Evolutionary conservation across 2,329 filamentous ascomycete species (phyloP), one percentile per base, ranked within the genome.

Genomic region (Mycosphaerelloides madeirae): DNA sequence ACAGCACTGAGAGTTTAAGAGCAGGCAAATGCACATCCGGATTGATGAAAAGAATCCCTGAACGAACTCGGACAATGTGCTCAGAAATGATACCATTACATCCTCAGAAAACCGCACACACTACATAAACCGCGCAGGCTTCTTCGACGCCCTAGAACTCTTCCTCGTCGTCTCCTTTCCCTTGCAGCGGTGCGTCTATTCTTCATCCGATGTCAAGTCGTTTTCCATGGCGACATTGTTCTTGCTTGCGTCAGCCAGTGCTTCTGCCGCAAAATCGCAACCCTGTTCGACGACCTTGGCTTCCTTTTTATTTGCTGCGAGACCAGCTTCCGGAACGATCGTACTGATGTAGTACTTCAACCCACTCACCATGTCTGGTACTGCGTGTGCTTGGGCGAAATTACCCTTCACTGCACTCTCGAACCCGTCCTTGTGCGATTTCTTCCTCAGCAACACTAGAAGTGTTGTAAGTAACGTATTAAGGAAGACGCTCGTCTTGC

Each of bases 281-380:
- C 68, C 73, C 60, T 67, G 68, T 48, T 59, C 64, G 2, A 83
- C 67, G 12, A 71, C 64, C 43, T 74, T 75, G 52, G 65, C 69
- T 54, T 83, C 79, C 36, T 68, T 66, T 46, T 70, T 71, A n/a
- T 64, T 69, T 28, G 67, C 67, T 4, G 66, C 66, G 22, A 72
- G 62, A 3, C 80, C 78, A 1, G 83, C 84, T 62, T 82, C 85
- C 3, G 78, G 73, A 13, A 96, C 76, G 34, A 84, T 78, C 63
- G 85, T 89, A 59, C 80, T 79, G 41, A 97, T 60, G 61, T 95
- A 93, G 65, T 84, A 94, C 49, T 85, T 81, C 53, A 96, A 60
- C 0, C 87, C 86, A 44, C 79, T 79, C 4, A 83, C 80, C 50
- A 96, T 76, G 45, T 83, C 78, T 0, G 82, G 80, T 2, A 79